phyloP scores from a whole-genome alignment of 2,329 filamentous ascomycete genomes.

The Colletotrichum acutatum region DNA sequence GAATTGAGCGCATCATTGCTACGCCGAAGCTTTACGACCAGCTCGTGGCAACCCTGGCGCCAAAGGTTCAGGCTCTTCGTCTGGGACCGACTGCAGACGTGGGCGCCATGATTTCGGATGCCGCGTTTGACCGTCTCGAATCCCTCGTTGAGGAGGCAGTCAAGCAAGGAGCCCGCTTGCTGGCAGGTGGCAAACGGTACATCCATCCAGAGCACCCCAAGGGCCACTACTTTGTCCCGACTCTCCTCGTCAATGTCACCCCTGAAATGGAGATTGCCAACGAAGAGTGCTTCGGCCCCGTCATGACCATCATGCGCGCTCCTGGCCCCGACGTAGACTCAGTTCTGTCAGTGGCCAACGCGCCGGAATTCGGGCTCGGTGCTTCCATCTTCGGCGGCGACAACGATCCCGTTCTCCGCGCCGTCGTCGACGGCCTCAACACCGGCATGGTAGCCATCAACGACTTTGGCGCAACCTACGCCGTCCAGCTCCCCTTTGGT shows the following conservation, averaged over 20 bases:
- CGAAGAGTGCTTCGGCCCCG: constrained; percentile 91
- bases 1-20: constrained; percentile 92
- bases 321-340: constrained; percentile 66
- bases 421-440: constrained; percentile 75
- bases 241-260: constrained; percentile 90
- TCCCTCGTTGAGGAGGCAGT: constrained; percentile 82
- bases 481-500: constrained; percentile 93
- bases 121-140: constrained; percentile 81
- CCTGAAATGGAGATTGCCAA: constrained; percentile 87
- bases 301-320: constrained; percentile 87
- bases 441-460: constrained; percentile 95
- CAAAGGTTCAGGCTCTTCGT: constrained; percentile 79
- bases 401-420: constrained; percentile 66
- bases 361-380: constrained; percentile 86
- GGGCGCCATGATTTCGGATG: constrained; percentile 88
- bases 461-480: constrained; percentile 94
- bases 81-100: constrained; percentile 84
- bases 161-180: constrained; percentile 78
- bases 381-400: constrained; percentile 86
- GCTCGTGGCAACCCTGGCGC: constrained; percentile 76
- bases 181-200: constrained; percentile 81
- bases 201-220: constrained; percentile 77
- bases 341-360: constrained; percentile 84
- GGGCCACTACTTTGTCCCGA: constrained; percentile 94
- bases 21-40: constrained; percentile 79